A percentile compares a stretch with the other conserved stretches of the same genome.
phyloP scores from a whole-genome alignment of 768 basidiomycete genomes.

The Amanita pallidorosea region DNA sequence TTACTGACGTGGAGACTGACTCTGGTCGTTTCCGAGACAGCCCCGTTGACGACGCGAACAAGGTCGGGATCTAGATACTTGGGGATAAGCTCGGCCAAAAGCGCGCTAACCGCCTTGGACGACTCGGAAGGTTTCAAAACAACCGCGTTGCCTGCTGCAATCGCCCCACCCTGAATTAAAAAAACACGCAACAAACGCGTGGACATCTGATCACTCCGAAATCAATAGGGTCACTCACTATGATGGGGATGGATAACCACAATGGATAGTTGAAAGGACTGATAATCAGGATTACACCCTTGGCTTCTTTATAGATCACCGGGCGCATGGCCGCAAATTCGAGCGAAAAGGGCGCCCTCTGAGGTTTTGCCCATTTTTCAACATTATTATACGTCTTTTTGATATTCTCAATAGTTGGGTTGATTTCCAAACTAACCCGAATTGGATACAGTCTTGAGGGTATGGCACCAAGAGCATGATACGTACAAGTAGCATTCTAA shows the following conservation, averaged over 20 bases:
- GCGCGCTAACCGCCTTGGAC: slow-evolving; percentile 38
- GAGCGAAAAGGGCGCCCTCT: slow-evolving; percentile 42
- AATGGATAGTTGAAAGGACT: slow-evolving; percentile 71
- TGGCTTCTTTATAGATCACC: slow-evolving; percentile 61
- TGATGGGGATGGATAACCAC: slow-evolving; percentile 42
- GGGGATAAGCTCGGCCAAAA: slow-evolving; percentile 58
- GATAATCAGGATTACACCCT: slow-evolving; percentile 64
- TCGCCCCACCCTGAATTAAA: slow-evolving; percentile 44
- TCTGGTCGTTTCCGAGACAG: slow-evolving; percentile 49
- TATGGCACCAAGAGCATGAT: not conserved
- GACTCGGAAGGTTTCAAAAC: slow-evolving; percentile 73
- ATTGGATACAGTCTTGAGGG: not conserved
- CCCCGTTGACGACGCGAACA: slow-evolving; percentile 62
- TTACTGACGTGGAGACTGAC: slow-evolving; percentile 12
- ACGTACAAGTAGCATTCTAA: slow-evolving; percentile 44
- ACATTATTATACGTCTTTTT: slow-evolving; percentile 48
- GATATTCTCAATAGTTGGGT: slow-evolving; percentile 38
- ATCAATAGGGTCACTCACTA: slow-evolving; percentile 30
- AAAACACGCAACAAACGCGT: not conserved
- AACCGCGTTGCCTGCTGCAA: slow-evolving; percentile 69
- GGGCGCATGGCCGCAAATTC: slow-evolving; percentile 53
- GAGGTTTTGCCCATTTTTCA: slow-evolving; percentile 65
- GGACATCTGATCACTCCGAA: not conserved
- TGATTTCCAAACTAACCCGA: slow-evolving; percentile 47
- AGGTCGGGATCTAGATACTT: slow-evolving; percentile 67